Evolutionary conservation across 768 basidiomycete genomes (phyloP), one percentile per base, ranked within the genome.

Genomic region (Xerocomellus chrysenteron): DNA sequence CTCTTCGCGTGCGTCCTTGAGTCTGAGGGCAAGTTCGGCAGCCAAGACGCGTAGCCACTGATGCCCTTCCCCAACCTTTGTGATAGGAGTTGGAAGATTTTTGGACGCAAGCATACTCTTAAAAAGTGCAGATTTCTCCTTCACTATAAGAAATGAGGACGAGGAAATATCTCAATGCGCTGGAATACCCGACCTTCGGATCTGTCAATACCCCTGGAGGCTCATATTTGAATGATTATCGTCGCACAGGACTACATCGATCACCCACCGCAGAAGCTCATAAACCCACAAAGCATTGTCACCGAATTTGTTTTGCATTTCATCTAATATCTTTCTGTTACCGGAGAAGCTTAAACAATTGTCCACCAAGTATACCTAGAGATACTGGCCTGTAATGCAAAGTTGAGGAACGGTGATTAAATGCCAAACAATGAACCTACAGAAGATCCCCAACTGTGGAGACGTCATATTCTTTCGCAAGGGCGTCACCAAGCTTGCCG

Each of bases 81-180:
- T 88, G 24, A 98, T 84, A 0, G 90, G 82, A 35, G 85, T 83
- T 0, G 88, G 85, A 24, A 98, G 81, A 66, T 98, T 98, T 71
- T 99, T 99, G n/a, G 93, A 88, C 0, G 94, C 92, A 51, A 94
- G 75, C 96, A 98, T 98, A 64, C 91, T 93, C 76, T 97, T 98
- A 59, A 82, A 87, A 32, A 89, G 74, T 0, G 79, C 75, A 16
- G 86, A 79, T 70, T 92, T 92, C 66, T 92, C 91, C 65, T 92
- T 94, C 36, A 98, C 95, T 96, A 14, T 10, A 56, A 41, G 35
- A 42, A 39, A 40, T 52, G n/a, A 60, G 54, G 16, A n/a, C 7
- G 9, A 47, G 5, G 28, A 42, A 21, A 28, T 3, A 24, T 16
- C 2, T 7, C 1, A 7, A 11, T n/a, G 24, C 10, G 3, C 1